phyloP scores from a whole-genome alignment of 345 rosid genomes.

The Rhizophora mangle region DNA sequence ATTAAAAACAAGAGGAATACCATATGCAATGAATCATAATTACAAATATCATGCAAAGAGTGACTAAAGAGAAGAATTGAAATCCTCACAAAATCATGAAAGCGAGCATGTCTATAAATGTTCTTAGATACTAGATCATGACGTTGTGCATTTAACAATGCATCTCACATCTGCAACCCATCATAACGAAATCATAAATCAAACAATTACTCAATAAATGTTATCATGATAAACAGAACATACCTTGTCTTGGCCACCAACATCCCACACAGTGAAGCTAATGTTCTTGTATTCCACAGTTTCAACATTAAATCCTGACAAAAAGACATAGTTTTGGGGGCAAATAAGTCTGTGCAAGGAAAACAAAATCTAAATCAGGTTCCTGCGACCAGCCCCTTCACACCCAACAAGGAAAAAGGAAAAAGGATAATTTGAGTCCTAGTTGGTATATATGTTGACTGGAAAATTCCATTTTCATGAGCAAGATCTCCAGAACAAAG shows the following conservation, averaged over 20 bases:
- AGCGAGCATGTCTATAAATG: not conserved
- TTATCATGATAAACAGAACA: not conserved
- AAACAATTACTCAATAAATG: not conserved
- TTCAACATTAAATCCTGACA: conserved; percentile 73
- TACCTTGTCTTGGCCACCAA: conserved; percentile 93
- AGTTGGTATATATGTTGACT: no score
- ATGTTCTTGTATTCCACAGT: conserved; percentile 84
- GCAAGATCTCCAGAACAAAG: no score
- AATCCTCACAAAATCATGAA: no score
- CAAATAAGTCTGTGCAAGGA: not conserved
- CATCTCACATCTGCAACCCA: not conserved
- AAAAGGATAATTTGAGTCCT: no score
- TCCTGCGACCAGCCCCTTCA: not conserved
- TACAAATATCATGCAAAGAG: no score
- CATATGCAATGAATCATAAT: no score
- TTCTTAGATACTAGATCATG: no score
- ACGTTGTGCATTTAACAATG: not conserved
- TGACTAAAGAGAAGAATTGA: no score
- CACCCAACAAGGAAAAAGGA: no score
- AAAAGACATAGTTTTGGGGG: not conserved
- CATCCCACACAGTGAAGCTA: conserved; percentile 89
- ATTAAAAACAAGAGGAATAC: no score
- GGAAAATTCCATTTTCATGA: no score
- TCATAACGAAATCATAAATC: not conserved
- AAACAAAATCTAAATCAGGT: not conserved